Evolutionary conservation across 2,329 filamentous ascomycete species (phyloP).

Genomic region (Neospermospora avenae): DNA sequence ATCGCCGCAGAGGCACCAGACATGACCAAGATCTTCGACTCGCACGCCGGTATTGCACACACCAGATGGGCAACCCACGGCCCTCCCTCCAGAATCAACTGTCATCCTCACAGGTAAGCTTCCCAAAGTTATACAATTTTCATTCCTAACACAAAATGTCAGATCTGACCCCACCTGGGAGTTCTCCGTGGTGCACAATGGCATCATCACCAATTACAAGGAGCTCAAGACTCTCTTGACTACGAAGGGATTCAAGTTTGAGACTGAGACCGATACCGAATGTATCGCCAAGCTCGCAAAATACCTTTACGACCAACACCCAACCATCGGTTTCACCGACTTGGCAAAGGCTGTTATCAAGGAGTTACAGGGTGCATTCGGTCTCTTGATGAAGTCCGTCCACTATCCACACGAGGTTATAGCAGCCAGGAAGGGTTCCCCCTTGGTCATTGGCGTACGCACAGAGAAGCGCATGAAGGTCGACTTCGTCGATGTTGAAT

Average conservation of each 20-base stretch:
- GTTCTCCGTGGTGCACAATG: constrained; percentile 97
- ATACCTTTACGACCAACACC: constrained; percentile 95
- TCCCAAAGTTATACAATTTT: background rate
- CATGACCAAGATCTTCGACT: constrained; percentile 90
- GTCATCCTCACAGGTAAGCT: constrained; percentile 91
- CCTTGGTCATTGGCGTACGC: constrained; percentile 93
- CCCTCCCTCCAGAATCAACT: constrained; percentile 88
- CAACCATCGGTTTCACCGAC: constrained; percentile 91
- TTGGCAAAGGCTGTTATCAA: constrained; percentile 97
- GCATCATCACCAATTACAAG: constrained; percentile 99
- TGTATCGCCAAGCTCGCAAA: constrained; percentile 99
- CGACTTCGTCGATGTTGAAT: constrained; percentile 99
- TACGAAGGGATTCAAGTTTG: constrained; percentile 95
- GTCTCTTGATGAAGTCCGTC: constrained; percentile 94
- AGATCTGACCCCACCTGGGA: constrained; percentile 95
- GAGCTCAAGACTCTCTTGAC: constrained; percentile 91
- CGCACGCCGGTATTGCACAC: constrained; percentile 97
- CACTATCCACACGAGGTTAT: constrained; percentile 98
- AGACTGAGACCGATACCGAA: constrained; percentile 99
- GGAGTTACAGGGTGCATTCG: constrained; percentile 97
- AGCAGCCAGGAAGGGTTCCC: constrained; percentile 96
- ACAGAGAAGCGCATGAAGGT: constrained; percentile 99
- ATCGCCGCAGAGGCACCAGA: constrained; percentile 82
- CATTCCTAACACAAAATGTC: constrained; percentile 21
- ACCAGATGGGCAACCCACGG: constrained; percentile 99